A percentile compares a stretch with the other conserved stretches of the same genome.
Conservation (phyloP, 805 yeast species). For the Tetrapisispora nanseiensis region DNA sequence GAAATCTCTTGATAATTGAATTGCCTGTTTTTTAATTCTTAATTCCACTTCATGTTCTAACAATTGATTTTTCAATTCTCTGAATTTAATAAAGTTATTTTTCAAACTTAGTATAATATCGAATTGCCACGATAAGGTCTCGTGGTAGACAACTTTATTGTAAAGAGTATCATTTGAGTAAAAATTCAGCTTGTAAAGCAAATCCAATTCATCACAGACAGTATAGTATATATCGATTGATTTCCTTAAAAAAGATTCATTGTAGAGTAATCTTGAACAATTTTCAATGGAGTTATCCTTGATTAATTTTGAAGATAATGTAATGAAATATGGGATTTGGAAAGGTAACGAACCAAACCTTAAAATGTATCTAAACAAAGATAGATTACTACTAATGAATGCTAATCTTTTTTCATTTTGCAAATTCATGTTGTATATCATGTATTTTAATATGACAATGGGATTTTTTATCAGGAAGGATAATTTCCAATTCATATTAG, state of each 20-base stretch:
- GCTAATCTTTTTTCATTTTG: conserved; percentile 19
- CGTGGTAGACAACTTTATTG: conserved; percentile 43
- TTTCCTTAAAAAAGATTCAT: conserved; percentile 41
- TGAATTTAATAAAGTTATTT: conserved; percentile 37
- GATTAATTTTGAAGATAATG: conserved; percentile 22
- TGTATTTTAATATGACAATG: conserved; percentile 8
- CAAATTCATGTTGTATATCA: conserved; percentile 9
- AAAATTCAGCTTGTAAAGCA: conserved; percentile 41
- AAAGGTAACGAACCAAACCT: conserved; percentile 67
- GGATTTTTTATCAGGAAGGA: conserved; percentile 12
- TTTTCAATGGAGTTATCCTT: conserved; percentile 4
- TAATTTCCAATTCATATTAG: not conserved
- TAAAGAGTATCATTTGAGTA: conserved; percentile 20
- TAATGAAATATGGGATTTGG: conserved; percentile 34
- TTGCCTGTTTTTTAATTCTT: conserved; percentile 40
- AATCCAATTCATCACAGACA: conserved; percentile 51
- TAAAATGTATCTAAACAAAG: conserved; percentile 52
- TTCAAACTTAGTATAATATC: conserved; percentile 51
- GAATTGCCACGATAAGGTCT: conserved; percentile 58
- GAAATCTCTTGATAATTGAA: conserved; percentile 12
- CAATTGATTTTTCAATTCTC: conserved; percentile 4
- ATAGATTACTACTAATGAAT: conserved; percentile 39
- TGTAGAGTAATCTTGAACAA: conserved; percentile 30
- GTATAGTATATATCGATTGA: conserved; percentile 52
- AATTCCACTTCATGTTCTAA: conserved; percentile 30